Evolutionary conservation across 768 basidiomycete species (phyloP), one percentile per base, ranked within the genome.

Genomic region (Rhizopogon vulgaris): DNA sequence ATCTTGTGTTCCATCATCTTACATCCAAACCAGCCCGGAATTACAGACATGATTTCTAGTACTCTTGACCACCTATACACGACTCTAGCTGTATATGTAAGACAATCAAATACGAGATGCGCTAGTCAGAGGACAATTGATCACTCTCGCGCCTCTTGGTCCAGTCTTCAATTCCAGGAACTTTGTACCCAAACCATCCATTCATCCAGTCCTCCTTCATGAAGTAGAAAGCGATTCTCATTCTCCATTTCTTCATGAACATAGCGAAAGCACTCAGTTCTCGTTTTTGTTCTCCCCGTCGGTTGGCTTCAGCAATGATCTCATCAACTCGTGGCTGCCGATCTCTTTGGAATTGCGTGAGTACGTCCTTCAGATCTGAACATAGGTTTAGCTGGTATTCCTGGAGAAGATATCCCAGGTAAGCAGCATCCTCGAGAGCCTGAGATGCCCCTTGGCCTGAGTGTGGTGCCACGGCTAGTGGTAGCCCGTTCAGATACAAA

Each of bases 371-470:
- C 61, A 62, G 57, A 25, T 57, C 59, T 8, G 48, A 42, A 10
- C 30, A 24, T n/a, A 11, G 45, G 41, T 34, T 28, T 39, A 51
- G 38, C 9, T 57, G 52, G 15, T 60, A 40, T 46, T 22, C 42
- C 38, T 56, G 60, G 38, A 68, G 49, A 36, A 66, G 64, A 41
- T 69, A 38, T 6, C 59, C 65, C 46, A 69, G 65, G 47, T 68
- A 61, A 37, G 41, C 63, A 1, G 65, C 63, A 41, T 69, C 65
- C 34, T 69, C 65, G 0, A 67, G 61, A 9, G 57, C 61, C 38
- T 67, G 66, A 30, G 65, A 67, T 24, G 63, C 67, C 25, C 65
- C 66, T 53, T 63, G 65, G 24, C 66, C 63, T 30, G 64, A 64
- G 45, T 68, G 58, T 3, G 67, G 67, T 9, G 66, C 63, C 65